Base-by-base conservation (phyloP, 805 yeast genomes). In the Danielia reshetovae region DNA sequence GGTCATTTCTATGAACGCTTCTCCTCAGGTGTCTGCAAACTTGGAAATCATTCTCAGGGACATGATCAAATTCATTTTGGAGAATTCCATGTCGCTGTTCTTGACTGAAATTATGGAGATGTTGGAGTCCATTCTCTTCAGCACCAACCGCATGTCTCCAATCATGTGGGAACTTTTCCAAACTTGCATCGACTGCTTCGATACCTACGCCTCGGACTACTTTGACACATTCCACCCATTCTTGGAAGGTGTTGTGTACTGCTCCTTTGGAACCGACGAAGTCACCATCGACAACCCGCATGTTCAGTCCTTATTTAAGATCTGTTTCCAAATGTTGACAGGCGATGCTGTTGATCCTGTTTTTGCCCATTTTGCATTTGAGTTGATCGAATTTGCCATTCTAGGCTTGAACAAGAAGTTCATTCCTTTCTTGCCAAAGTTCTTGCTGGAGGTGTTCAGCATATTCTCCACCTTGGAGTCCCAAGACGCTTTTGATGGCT, bases 191-290 rank as follows among this genome's bases (percentile, higher is more conserved):
- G 74, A 70, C 22, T 65, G 79, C 0, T 78, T 77, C 53, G 77
- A 75, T 44, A 73, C 77, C 1, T 78, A 73, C 50, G 83, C 81
- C 1, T 58, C 61, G 45, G 83, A 78, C 45, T 78, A 69, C 52
- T 74, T 76, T 49, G 81, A 75, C 48, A 61, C 64, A 13, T 77
- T 73, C 52, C 64, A 67, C 30, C 71, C 77, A n/a, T 75, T 74
- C 51, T 74, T 77, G 43, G 81, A 77, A 51, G 66, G 72, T 24
- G 59, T 77, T 18, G 70, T 76, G 3, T 62, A 68, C 32, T 59
- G 63, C 42, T 82, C 82, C 1, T 78, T 78, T 54, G 59, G 50
- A 49, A 52, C 40, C 24, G 49, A 49, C 14, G 40, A 40, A n/a
- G 37, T 60, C 16, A 57, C 68, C 2, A 63, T 59, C 56, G 72